A percentile compares a stretch with the other conserved stretches of the same genome.
phyloP scores from a whole-genome alignment of 495 filamentous ascomycete genomes.

The Parachaetomium inaequale region DNA sequence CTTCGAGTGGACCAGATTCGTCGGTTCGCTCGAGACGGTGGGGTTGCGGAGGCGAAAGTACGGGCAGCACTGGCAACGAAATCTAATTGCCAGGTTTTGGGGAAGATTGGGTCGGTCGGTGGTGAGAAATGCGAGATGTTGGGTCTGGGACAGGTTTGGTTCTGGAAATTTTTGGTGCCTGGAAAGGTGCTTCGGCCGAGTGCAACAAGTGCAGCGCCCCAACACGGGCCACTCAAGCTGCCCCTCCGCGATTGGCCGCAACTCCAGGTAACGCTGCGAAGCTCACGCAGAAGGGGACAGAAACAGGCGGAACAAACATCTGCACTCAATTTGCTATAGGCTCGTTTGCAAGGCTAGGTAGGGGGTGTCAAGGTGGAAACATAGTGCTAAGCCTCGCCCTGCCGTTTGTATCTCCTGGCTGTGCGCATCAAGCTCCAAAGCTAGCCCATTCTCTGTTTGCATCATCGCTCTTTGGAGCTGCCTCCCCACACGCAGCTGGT shows the following conservation, averaged over 20 bases:
- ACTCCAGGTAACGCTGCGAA: constrained; percentile 7
- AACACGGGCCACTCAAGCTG: constrained; percentile 24
- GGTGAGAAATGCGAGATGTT: constrained; percentile 4
- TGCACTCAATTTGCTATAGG: neutral
- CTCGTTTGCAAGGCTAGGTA: neutral
- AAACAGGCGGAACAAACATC: constrained; percentile 20
- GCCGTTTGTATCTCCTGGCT: neutral
- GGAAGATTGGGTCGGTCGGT: neutral
- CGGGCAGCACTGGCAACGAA: neutral
- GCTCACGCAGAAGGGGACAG: constrained; percentile 27
- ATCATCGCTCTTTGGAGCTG: neutral
- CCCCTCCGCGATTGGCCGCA: constrained; percentile 22
- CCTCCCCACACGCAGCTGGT: constrained; percentile 7
- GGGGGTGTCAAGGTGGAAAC: neutral
- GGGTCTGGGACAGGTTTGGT: neutral
- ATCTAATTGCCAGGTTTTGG: constrained; percentile 17
- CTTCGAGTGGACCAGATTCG: neutral
- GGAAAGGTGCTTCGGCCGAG: neutral
- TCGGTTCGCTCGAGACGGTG: constrained; percentile 5
- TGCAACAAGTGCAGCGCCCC: neutral
- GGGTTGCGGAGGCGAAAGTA: neutral
- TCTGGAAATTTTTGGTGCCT: constrained; percentile 17
- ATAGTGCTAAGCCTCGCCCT: neutral
- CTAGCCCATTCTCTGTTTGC: neutral
- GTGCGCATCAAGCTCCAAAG: neutral